Conservation (phyloP, 23 red algal genomes). For the Agarophyton chilense region DNA sequence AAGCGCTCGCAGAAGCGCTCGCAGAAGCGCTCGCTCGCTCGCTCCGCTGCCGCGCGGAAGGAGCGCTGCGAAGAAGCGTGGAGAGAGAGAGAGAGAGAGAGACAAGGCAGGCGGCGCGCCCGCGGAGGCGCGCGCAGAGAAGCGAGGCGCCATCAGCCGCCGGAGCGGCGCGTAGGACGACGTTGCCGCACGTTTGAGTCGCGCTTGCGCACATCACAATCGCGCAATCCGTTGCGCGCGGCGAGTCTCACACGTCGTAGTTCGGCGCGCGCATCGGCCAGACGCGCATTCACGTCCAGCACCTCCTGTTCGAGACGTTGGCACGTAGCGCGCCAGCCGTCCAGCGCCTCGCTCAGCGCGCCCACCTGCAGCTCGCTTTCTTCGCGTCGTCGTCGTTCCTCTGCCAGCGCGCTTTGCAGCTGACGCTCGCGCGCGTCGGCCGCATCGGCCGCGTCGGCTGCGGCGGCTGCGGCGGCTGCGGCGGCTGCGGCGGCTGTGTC, state of each 20-base stretch:
- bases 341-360: background rate
- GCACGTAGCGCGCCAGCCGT: background rate
- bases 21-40: no score
- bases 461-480: background rate
- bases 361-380: background rate
- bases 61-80: no score
- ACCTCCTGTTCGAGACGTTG: background rate
- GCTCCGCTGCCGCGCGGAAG: no score
- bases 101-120: no score
- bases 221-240: background rate
- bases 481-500: background rate
- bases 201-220: conserved; percentile 3
- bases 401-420: background rate
- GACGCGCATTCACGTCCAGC: background rate
- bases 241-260: background rate
- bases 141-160: no score
- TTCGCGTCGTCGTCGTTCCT: background rate
- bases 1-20: background rate
- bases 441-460: background rate
- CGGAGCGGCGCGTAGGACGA: background rate
- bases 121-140: no score
- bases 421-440: background rate
- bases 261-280: conserved; percentile 8
- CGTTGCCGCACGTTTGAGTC: background rate
- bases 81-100: no score